Conservation (phyloP, 2,329 filamentous ascomycete genomes). For the Clathrospora elynae region DNA sequence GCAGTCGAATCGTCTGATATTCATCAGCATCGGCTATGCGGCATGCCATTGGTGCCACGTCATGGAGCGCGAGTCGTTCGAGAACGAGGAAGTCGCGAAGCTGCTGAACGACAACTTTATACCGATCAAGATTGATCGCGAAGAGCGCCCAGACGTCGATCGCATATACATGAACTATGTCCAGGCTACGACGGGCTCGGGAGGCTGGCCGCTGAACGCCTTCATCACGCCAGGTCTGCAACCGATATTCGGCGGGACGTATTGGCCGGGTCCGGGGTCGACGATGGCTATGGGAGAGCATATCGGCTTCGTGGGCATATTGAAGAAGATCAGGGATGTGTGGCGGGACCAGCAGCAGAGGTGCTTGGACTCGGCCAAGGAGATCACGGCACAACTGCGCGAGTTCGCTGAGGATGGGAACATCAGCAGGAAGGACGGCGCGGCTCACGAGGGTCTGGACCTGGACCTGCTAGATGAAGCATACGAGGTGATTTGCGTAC, state of each 20-base stretch:
- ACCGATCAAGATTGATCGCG: slow-evolving; percentile 89
- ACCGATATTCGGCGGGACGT: slow-evolving; percentile 94
- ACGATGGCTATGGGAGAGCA: slow-evolving; percentile 57
- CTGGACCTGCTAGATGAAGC: slow-evolving; percentile 91
- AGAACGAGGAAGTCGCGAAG: slow-evolving; percentile 76
- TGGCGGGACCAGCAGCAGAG: slow-evolving; percentile 86
- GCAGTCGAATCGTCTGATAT: slow-evolving; percentile 83
- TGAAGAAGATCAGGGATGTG: slow-evolving; percentile 73
- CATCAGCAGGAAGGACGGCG: slow-evolving; percentile 53
- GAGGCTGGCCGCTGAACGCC: slow-evolving; percentile 95
- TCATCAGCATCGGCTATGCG: slow-evolving; percentile 91
- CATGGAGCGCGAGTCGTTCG: slow-evolving; percentile 91
- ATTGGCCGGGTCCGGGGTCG: slow-evolving; percentile 83
- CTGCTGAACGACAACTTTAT: slow-evolving; percentile 88
- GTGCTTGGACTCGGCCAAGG: slow-evolving; percentile 80
- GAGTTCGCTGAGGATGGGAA: slow-evolving; percentile 91
- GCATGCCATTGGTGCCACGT: slow-evolving; percentile 93
- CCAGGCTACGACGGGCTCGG: slow-evolving; percentile 85
- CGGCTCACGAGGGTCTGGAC: slow-evolving; percentile 73
- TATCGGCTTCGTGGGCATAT: slow-evolving; percentile 80
- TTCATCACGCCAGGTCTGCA: slow-evolving; percentile 92
- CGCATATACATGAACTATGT: slow-evolving; percentile 99
- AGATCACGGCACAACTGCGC: slow-evolving; percentile 78
- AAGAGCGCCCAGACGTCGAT: slow-evolving; percentile 92
- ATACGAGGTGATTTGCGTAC: slow-evolving; percentile 56